Conservation (phyloP, 441 rosid species). For the Populus trichocarpa region DNA sequence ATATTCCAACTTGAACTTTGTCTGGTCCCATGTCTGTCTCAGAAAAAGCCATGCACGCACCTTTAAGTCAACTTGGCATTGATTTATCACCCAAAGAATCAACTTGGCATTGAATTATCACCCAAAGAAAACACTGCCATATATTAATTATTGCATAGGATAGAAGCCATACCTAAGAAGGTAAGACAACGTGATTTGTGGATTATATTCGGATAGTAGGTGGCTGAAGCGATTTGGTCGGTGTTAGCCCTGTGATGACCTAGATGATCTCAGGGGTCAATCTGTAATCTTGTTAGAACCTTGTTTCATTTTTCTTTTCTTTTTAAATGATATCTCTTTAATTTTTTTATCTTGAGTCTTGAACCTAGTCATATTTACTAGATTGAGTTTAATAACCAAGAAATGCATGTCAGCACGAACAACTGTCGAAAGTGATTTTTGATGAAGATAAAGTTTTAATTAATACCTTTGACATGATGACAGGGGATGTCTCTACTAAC, state of each 20-base stretch:
- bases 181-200: too few species aligned
- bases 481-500: constrained; percentile 81
- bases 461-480: not conserved
- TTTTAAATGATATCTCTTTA: too few species aligned
- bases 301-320: not conserved
- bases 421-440: not conserved
- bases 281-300: not conserved
- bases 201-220: too few species aligned
- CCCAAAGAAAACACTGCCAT: not conserved
- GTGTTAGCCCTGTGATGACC: too few species aligned
- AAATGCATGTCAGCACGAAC: too few species aligned
- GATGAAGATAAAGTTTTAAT: too few species aligned
- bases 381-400: too few species aligned
- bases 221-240: too few species aligned
- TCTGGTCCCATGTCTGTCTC: too few species aligned
- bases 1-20: not conserved
- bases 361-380: too few species aligned
- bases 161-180: not conserved
- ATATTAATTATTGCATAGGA: not conserved
- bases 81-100: not conserved
- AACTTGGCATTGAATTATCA: not conserved
- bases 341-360: too few species aligned
- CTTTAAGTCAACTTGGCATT: constrained; percentile 5
- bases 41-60: too few species aligned
- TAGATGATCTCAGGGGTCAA: not conserved